These are phyloP conservation scores for Trichoderma erinaceum DNA, from an alignment of 495 filamentous ascomycete species.

Conservation along the genomic window DNA sequence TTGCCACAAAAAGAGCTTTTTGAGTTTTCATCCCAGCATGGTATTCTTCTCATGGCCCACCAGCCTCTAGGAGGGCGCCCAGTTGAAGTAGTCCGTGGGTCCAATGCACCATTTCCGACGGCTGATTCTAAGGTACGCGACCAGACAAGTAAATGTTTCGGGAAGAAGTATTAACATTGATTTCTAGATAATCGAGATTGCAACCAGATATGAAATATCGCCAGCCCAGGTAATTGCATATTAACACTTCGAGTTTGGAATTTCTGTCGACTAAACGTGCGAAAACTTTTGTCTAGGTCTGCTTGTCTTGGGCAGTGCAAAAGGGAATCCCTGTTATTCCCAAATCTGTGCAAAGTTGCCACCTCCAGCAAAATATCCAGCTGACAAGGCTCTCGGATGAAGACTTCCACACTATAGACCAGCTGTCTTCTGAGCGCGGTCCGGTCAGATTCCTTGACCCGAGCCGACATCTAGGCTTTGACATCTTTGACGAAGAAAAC, in stretches of 20 bases:
- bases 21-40: conserved; percentile 43
- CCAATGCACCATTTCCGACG: conserved; percentile 27
- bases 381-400: conserved; percentile 24
- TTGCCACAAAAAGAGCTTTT: conserved; percentile 45
- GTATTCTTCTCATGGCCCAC: conserved; percentile 62
- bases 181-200: conserved; percentile 25
- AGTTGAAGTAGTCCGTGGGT: conserved; percentile 26
- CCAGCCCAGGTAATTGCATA: conserved; percentile 26
- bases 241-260: neutral
- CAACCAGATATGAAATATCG: conserved; percentile 21
- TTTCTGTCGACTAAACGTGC: conserved; percentile 3
- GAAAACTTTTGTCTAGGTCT: conserved; percentile 29
- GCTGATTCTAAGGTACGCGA: conserved; percentile 24
- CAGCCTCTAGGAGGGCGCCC: conserved; percentile 49
- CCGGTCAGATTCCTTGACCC: conserved; percentile 29
- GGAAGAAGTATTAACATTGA: conserved; percentile 12
- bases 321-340: conserved; percentile 28
- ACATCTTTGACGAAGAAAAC: conserved; percentile 32
- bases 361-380: conserved; percentile 42
- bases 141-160: neutral
- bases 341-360: conserved; percentile 52
- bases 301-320: conserved; percentile 32
- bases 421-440: conserved; percentile 18
- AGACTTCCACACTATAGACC: conserved; percentile 21
- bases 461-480: conserved; percentile 26